These are phyloP conservation scores for Leptographium procerum DNA, from an alignment of 2,329 filamentous ascomycete genomes.

Conservation along the genomic window DNA sequence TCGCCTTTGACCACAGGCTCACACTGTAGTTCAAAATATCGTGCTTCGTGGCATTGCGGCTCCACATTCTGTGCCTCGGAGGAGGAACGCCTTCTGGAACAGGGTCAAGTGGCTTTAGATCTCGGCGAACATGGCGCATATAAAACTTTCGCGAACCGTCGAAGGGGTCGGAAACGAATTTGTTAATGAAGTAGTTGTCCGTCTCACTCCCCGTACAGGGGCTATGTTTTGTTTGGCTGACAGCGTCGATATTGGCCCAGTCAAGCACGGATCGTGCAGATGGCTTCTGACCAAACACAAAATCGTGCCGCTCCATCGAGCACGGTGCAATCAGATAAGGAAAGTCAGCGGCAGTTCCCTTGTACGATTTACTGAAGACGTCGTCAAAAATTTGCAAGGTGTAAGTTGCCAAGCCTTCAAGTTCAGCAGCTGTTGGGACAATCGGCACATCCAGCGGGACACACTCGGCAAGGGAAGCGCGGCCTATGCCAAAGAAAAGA, in stretches of 20 bases:
- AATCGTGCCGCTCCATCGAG: slow-evolving; percentile 15
- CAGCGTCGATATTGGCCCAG: slow-evolving; percentile 33
- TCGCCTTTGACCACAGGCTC: slow-evolving; percentile 57
- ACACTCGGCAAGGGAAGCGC: slow-evolving; percentile 46
- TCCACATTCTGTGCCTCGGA: slow-evolving; percentile 32
- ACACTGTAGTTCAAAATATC: slow-evolving; percentile 77
- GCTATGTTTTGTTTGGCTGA: slow-evolving; percentile 15
- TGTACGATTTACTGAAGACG: slow-evolving; percentile 80
- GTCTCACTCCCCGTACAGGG: slow-evolving; percentile 30
- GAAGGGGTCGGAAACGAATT: slow-evolving; percentile 44
- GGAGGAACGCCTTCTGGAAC: slow-evolving; percentile 46
- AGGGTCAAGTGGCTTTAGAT: slow-evolving; percentile 51
- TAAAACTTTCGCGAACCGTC: slow-evolving; percentile 55
- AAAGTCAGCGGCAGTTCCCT: slow-evolving; percentile 48
- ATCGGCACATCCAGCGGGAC: slow-evolving; percentile 32
- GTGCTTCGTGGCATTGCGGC: slow-evolving; percentile 22
- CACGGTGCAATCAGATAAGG: slow-evolving; percentile 75
- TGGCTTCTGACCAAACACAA: slow-evolving; percentile 11
- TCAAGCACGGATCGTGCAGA: slow-evolving; percentile 36
- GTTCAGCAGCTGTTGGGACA: slow-evolving; percentile 25
- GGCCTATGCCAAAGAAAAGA: slow-evolving; percentile 58
- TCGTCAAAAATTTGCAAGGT: slow-evolving; percentile 70
- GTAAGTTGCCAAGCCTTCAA: slow-evolving; percentile 53
- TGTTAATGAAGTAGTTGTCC: slow-evolving; percentile 39
- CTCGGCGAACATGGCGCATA: slow-evolving; percentile 37